A percentile compares a stretch with the other conserved stretches of the same genome.
These are phyloP conservation scores for Termitomyces titanicus DNA, from an alignment of 768 basidiomycete genomes.

Conservation along the genomic window DNA sequence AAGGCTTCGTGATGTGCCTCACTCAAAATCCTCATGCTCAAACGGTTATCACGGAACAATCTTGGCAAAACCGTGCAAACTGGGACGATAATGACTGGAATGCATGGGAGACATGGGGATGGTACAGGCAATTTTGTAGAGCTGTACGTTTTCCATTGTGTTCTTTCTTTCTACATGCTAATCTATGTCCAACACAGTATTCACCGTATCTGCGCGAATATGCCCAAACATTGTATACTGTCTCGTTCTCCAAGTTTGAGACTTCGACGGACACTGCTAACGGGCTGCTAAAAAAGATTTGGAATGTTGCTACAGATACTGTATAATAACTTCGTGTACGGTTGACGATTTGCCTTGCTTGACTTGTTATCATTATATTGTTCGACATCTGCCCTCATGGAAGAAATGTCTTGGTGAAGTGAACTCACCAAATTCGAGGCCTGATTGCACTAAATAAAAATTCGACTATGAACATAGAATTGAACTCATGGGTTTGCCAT, in stretches of 20 bases:
- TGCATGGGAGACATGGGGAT: slow-evolving; percentile 86
- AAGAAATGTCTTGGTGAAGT: too few relatives aligned
- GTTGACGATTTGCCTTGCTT: background rate
- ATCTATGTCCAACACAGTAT: slow-evolving; percentile 44
- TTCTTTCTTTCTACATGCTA: background rate
- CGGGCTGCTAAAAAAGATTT: slow-evolving; percentile 59
- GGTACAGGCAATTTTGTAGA: slow-evolving; percentile 88
- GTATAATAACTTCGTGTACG: background rate
- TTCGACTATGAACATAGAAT: too few relatives aligned
- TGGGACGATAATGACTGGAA: slow-evolving; percentile 80
- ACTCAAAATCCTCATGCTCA: slow-evolving; percentile 51
- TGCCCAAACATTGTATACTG: slow-evolving; percentile 61
- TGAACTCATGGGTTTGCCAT: too few relatives aligned
- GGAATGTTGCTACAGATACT: slow-evolving; percentile 60
- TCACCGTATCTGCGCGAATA: slow-evolving; percentile 77
- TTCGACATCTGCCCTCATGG: background rate
- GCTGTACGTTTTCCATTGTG: slow-evolving; percentile 42
- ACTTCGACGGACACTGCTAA: slow-evolving; percentile 53
- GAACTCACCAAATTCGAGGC: too few relatives aligned
- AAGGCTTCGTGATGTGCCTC: slow-evolving; percentile 70
- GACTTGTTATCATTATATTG: background rate
- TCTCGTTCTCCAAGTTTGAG: slow-evolving; percentile 66
- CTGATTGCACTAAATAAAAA: too few relatives aligned
- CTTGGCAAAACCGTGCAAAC: slow-evolving; percentile 66
- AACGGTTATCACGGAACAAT: slow-evolving; percentile 57